phyloP scores from a whole-genome alignment of 176 grass and related monocot genomes.

The Stipa capillata region DNA sequence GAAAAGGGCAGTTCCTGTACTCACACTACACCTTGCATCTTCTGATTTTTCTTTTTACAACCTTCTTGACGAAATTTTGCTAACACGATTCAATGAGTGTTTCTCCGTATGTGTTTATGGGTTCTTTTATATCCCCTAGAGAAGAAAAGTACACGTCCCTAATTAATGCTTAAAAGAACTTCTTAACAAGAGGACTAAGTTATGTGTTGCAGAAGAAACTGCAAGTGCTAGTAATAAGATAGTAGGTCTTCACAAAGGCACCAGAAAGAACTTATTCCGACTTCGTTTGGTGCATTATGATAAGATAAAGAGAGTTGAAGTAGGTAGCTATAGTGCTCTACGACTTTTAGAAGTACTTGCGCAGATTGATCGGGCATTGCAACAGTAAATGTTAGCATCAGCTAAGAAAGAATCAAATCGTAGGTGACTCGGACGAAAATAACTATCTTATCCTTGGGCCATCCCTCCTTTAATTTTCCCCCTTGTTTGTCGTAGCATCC shows the following conservation, averaged over 20 bases:
- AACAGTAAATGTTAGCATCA: conserved; percentile 13
- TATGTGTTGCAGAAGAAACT: background rate
- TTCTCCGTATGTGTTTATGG: background rate
- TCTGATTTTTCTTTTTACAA: background rate
- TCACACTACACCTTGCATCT: background rate
- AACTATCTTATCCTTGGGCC: conserved; percentile 28
- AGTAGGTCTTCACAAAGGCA: background rate
- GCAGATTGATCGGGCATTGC: background rate
- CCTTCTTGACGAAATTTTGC: background rate
- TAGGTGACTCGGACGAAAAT: conserved; percentile 7
- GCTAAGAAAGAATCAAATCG: conserved; percentile 24
- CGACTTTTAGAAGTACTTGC: conserved; percentile 6
- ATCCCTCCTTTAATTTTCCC: background rate
- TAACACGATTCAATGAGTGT: background rate
- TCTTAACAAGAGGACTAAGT: background rate
- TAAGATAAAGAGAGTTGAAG: background rate
- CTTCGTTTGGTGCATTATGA: background rate
- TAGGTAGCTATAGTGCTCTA: background rate
- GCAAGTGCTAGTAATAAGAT: background rate
- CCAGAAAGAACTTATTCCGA: background rate
- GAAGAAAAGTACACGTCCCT: too few species aligned
- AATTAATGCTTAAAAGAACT: background rate
- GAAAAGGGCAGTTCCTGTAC: background rate
- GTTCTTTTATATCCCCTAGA: background rate
- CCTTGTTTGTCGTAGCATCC: background rate